A percentile compares a stretch with the other conserved stretches of the same genome.
Conservation (phyloP, 306 rosid genomes). For the Dalbergia oliveri region DNA sequence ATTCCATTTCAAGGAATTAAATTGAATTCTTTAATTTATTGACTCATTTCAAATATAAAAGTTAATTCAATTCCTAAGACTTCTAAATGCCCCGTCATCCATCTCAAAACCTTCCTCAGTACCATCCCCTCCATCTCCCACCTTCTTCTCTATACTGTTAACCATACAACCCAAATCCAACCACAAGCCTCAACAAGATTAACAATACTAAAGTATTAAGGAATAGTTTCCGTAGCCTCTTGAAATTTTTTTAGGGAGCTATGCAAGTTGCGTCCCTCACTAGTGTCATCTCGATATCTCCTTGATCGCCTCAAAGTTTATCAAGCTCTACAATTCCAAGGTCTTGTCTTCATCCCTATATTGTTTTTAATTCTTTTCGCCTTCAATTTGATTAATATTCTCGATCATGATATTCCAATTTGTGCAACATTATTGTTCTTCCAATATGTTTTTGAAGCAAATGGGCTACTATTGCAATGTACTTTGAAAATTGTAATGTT, state of each 20-base stretch:
- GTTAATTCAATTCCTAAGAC: too few species aligned
- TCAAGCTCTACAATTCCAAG: slow-evolving; percentile 62
- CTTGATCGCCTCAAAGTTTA: slow-evolving; percentile 61
- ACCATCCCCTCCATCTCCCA: too few species aligned
- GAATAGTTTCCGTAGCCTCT: too few species aligned
- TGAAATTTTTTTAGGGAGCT: slow-evolving; percentile 54
- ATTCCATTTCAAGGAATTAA: too few species aligned
- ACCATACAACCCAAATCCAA: too few species aligned
- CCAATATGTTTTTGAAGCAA: background rate
- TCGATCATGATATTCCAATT: background rate
- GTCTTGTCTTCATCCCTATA: slow-evolving; percentile 4
- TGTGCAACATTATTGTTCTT: background rate
- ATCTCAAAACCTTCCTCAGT: too few species aligned
- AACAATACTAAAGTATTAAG: too few species aligned
- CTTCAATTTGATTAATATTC: slow-evolving; percentile 47
- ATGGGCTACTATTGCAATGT: background rate
- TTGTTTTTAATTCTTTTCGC: background rate
- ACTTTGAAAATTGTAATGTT: background rate
- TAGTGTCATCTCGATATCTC: slow-evolving; percentile 58
- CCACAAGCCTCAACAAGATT: too few species aligned
- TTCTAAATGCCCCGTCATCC: too few species aligned
- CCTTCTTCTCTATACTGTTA: too few species aligned
- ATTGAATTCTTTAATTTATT: too few species aligned
- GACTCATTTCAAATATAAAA: too few species aligned
- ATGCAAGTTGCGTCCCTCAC: slow-evolving; percentile 62